Percentiles rank a stretch among this genome's conserved stretches.
These are phyloP conservation scores for Hirsutella rhossiliensis DNA, from an alignment of 2,329 filamentous ascomycete genomes.

Conservation along the genomic window DNA sequence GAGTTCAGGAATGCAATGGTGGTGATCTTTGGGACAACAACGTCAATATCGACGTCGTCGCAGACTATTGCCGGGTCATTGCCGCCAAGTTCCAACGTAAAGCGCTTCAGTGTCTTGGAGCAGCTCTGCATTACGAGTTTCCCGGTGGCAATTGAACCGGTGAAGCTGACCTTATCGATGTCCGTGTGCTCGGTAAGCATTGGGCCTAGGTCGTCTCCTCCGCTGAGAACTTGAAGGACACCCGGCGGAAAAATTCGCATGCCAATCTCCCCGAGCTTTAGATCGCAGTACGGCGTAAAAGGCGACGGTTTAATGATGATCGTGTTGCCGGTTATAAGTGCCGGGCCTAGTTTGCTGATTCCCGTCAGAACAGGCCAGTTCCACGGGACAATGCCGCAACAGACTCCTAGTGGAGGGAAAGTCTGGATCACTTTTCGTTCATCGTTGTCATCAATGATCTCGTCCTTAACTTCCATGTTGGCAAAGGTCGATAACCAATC, in stretches of 20 bases:
- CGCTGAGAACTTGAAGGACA: slow-evolving; percentile 47
- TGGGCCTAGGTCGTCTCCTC: slow-evolving; percentile 47
- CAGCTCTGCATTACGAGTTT: slow-evolving; percentile 46
- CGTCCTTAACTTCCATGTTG: slow-evolving; percentile 20
- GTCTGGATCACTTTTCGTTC: slow-evolving; percentile 7
- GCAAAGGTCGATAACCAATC: slow-evolving; percentile 15
- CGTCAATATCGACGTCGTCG: slow-evolving; percentile 36
- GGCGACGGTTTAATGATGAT: slow-evolving; percentile 47
- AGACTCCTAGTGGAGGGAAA: slow-evolving; percentile 24
- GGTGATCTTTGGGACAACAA: slow-evolving; percentile 22
- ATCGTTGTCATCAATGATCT: slow-evolving; percentile 22
- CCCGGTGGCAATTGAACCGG: slow-evolving; percentile 34
- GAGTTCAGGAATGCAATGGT: slow-evolving; percentile 40
- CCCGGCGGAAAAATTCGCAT: slow-evolving; percentile 46
- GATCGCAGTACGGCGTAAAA: slow-evolving; percentile 41
- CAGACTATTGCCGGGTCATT: slow-evolving; percentile 6
- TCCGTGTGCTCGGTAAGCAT: slow-evolving; percentile 44
- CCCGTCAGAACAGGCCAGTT: slow-evolving; percentile 31
- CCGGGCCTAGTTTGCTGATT: slow-evolving; percentile 42
- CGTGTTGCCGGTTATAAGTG: slow-evolving; percentile 42
- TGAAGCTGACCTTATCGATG: slow-evolving; percentile 44
- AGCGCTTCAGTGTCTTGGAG: slow-evolving; percentile 43
- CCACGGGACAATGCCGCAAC: slow-evolving; percentile 38
- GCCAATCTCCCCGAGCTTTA: slow-evolving; percentile 48
- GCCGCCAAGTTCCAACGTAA: slow-evolving; percentile 41